Percentiles rank a stretch among this genome's conserved stretches.
Conservation (phyloP, 2,329 filamentous ascomycete genomes). For the Torrubiella hemipterigena region DNA sequence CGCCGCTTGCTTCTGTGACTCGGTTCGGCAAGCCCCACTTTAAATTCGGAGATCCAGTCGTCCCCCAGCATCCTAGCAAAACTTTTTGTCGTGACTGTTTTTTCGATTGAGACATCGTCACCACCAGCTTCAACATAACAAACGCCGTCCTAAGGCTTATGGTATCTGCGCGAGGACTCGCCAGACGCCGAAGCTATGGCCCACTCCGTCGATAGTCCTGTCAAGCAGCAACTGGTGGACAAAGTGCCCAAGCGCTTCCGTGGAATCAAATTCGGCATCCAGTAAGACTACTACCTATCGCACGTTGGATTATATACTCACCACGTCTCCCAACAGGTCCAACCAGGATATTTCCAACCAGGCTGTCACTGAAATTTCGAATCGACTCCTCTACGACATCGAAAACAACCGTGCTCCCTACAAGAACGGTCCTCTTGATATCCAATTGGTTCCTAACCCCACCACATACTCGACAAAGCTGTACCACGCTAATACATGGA, state of each 20-base stretch:
- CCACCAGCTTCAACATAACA: too few species aligned
- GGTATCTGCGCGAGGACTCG: too few species aligned
- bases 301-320: background rate
- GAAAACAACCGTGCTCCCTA: conserved; percentile 66
- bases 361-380: conserved; percentile 87
- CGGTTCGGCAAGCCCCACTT: too few species aligned
- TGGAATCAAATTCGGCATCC: conserved; percentile 86
- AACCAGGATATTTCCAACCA: conserved; percentile 93
- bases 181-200: conserved; percentile 8
- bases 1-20: too few species aligned
- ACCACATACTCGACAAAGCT: conserved; percentile 1
- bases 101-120: too few species aligned
- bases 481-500: too few species aligned
- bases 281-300: too few species aligned
- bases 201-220: conserved; percentile 18
- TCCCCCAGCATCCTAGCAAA: too few species aligned
- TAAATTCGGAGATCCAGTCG: too few species aligned
- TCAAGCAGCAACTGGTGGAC: conserved; percentile 86
- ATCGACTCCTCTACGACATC: conserved; percentile 86
- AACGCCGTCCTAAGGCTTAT: too few species aligned
- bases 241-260: conserved; percentile 83
- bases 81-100: too few species aligned
- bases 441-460: conserved; percentile 48
- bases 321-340: conserved; percentile 39
- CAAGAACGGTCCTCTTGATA: conserved; percentile 76